A percentile compares a stretch with the other conserved stretches of the same genome.
phyloP scores from a whole-genome alignment of 2,329 filamentous ascomycete genomes.

The Talaromyces sp. region DNA sequence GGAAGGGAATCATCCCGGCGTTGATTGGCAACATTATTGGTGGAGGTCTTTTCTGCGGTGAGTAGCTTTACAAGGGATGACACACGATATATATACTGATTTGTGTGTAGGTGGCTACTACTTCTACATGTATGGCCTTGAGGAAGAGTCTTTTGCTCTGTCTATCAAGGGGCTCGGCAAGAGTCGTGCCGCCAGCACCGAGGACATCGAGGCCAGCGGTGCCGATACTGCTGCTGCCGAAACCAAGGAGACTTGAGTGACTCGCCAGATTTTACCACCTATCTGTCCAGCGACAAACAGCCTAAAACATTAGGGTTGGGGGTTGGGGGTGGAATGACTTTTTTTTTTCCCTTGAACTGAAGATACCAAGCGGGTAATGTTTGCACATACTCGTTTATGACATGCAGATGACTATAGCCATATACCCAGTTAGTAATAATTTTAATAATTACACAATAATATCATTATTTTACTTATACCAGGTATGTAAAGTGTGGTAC shows the following conservation, averaged over 20 bases:
- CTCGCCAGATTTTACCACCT: too few species aligned
- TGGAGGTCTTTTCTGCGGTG: constrained; percentile 10
- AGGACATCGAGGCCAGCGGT: constrained; percentile 5
- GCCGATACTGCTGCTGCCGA: background rate
- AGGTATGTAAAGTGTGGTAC: too few species aligned
- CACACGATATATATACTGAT: background rate
- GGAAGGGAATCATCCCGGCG: constrained; percentile 38
- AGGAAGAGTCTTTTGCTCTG: constrained; percentile 3
- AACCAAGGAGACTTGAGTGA: background rate
- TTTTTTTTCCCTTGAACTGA: background rate
- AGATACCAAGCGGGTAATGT: background rate
- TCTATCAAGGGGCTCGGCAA: constrained; percentile 4
- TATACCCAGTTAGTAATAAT: background rate
- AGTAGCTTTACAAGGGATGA: background rate
- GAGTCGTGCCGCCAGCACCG: background rate
- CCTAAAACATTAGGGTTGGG: background rate
- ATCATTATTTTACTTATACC: background rate
- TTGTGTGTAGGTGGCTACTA: constrained; percentile 6
- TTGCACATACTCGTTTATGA: background rate
- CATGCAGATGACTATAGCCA: background rate
- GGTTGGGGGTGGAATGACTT: background rate
- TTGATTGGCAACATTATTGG: constrained; percentile 14
- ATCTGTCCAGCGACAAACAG: too few species aligned
- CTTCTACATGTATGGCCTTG: constrained; percentile 10
- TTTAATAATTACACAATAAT: background rate